phyloP scores from a whole-genome alignment of 352 stramenopile species.

The Globisporangium parvum region DNA sequence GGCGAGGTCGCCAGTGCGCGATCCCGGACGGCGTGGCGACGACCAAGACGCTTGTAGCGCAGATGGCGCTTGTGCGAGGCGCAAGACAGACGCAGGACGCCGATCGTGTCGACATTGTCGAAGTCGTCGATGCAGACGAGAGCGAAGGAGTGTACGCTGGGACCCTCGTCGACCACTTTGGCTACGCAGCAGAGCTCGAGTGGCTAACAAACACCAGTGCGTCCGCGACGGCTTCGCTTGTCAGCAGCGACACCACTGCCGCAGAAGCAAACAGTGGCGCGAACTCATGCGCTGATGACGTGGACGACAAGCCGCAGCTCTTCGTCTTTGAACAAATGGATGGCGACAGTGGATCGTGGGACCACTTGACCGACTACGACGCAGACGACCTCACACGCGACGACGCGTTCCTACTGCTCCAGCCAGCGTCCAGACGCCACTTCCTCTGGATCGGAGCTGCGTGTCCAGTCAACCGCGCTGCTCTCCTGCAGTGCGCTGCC shows the following conservation, averaged over 20 bases:
- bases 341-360: conserved; percentile 22
- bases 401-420: conserved; percentile 30
- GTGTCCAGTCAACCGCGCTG: conserved; percentile 7
- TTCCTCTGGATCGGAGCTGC: conserved; percentile 40
- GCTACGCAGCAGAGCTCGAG: conserved; percentile 29
- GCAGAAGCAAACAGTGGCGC: not conserved
- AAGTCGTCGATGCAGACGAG: not conserved
- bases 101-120: conserved; percentile 2
- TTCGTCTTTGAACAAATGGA: conserved; percentile 29
- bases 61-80: conserved; percentile 22
- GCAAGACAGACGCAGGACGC: not conserved
- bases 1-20: conserved; percentile 25
- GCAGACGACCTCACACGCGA: conserved; percentile 41
- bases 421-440: not conserved
- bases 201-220: conserved; percentile 15
- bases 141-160: not conserved
- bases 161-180: conserved; percentile 21
- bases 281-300: no score
- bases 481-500: conserved; percentile 16
- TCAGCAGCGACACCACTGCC: not conserved
- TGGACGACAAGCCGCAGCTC: conserved; percentile 15
- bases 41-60: conserved; percentile 14
- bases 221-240: not conserved
- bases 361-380: conserved; percentile 52
- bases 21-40: conserved; percentile 19